phyloP scores from a whole-genome alignment of 208 protist genomes.

The Leishmania turanica region DNA sequence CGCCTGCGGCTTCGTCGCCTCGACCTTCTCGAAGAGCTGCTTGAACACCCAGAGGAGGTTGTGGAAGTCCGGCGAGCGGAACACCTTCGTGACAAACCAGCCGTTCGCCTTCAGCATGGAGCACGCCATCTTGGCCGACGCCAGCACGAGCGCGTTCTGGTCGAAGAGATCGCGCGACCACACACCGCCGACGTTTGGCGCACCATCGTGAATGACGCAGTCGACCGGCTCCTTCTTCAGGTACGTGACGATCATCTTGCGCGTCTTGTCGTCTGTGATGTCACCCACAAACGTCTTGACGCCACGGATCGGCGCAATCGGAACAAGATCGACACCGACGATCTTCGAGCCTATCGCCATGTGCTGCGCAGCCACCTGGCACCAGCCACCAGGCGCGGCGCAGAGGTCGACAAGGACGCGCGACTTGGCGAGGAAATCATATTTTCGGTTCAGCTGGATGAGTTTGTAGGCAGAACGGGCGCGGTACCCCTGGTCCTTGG shows the following conservation, averaged over 20 bases:
- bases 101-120: conserved; percentile 93
- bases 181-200: conserved; percentile 98
- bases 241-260: conserved; percentile 92
- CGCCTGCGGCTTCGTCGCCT: conserved; percentile 97
- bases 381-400: conserved; percentile 99
- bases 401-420: conserved; percentile 95
- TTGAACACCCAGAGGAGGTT: conserved; percentile 98
- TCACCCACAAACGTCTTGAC: conserved; percentile 97
- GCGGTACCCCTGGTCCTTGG: conserved; percentile 99
- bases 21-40: conserved; percentile 98
- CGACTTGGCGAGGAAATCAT: conserved; percentile 96
- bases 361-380: conserved; percentile 95
- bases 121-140: conserved; percentile 96
- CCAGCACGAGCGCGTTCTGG: conserved; percentile 96
- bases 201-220: conserved; percentile 99
- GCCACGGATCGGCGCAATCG: conserved; percentile 98
- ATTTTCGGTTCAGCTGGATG: conserved; percentile 99
- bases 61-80: conserved; percentile 98
- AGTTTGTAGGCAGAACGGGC: conserved; percentile 99
- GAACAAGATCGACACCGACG: conserved; percentile 98
- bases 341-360: conserved; percentile 96
- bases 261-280: conserved; percentile 98
- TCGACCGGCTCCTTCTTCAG: conserved; percentile 95
- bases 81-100: conserved; percentile 99
- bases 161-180: conserved; percentile 99